These are phyloP conservation scores for Beauveria bassiana DNA, from an alignment of 2,329 filamentous ascomycete genomes.

Conservation along the genomic window DNA sequence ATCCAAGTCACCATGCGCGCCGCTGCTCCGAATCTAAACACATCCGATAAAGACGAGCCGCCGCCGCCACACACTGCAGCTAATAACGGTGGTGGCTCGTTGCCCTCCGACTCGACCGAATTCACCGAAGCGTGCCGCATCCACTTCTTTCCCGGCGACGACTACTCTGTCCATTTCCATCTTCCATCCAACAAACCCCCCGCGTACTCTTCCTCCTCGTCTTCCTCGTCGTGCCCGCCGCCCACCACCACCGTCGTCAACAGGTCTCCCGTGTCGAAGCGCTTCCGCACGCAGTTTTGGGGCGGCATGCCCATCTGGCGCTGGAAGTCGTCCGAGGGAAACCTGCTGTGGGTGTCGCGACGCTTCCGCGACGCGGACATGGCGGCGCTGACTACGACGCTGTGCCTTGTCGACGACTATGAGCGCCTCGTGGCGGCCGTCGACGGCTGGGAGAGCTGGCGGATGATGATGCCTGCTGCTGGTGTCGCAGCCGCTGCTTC, in stretches of 20 bases:
- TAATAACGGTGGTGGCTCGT: not conserved
- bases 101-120: not conserved
- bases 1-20: conserved; percentile 10
- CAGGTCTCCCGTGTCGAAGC: not conserved
- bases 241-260: not conserved
- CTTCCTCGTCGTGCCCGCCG: not conserved
- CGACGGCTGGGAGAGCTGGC: not conserved
- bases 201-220: not conserved
- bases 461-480: too few relatives aligned
- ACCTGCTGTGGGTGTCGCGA: conserved; percentile 9
- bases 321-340: conserved; percentile 9
- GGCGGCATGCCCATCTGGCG: conserved; percentile 9
- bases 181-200: not conserved
- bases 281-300: conserved; percentile 10
- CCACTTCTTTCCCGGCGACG: conserved; percentile 2
- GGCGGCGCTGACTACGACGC: not conserved
- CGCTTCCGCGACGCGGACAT: conserved; percentile 7
- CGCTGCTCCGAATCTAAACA: not conserved
- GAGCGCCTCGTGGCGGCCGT: conserved; percentile 6
- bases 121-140: conserved; percentile 11
- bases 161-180: conserved; percentile 4
- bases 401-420: conserved; percentile 10
- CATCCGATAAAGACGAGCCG: not conserved
- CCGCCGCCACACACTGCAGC: not conserved
- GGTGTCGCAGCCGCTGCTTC: not conserved